A percentile compares a stretch with the other conserved stretches of the same genome.
Evolutionary conservation across 257 asterid genomes (phyloP).

Genomic region (Solanum infundibuliforme): DNA sequence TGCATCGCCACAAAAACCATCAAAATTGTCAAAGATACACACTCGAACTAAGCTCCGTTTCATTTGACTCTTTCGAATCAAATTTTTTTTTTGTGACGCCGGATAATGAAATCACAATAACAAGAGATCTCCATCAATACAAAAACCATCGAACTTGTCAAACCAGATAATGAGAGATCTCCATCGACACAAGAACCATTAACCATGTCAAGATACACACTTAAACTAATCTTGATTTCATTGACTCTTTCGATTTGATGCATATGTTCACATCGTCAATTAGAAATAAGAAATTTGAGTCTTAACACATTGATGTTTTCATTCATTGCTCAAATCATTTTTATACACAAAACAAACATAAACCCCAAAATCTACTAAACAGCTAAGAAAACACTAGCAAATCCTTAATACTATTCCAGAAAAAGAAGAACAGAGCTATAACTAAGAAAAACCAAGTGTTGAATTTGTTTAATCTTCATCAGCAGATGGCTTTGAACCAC

Average conservation of each 20-base stretch:
- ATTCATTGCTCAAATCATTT: slow-evolving; percentile 4
- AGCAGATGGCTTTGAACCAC: slow-evolving; percentile 2
- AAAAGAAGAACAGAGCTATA: background rate
- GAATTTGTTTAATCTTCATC: background rate
- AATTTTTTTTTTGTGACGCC: too few species aligned
- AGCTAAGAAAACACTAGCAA: background rate
- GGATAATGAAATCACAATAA: too few species aligned
- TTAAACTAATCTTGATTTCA: background rate
- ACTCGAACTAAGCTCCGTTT: too few species aligned
- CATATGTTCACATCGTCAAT: background rate
- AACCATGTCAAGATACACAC: background rate
- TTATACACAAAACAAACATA: slow-evolving; percentile 14
- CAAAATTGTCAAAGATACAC: too few species aligned
- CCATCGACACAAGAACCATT: too few species aligned
- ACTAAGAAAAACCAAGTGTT: background rate
- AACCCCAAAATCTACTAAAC: background rate
- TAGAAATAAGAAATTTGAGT: background rate
- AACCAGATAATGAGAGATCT: too few species aligned
- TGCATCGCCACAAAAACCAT: too few species aligned
- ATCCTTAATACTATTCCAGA: background rate
- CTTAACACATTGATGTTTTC: background rate
- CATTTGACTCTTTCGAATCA: too few species aligned
- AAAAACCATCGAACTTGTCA: too few species aligned
- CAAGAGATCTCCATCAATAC: too few species aligned
- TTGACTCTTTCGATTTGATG: background rate